Evolutionary conservation across 768 basidiomycete species (phyloP).

Genomic region (Suillus subalutaceus): DNA sequence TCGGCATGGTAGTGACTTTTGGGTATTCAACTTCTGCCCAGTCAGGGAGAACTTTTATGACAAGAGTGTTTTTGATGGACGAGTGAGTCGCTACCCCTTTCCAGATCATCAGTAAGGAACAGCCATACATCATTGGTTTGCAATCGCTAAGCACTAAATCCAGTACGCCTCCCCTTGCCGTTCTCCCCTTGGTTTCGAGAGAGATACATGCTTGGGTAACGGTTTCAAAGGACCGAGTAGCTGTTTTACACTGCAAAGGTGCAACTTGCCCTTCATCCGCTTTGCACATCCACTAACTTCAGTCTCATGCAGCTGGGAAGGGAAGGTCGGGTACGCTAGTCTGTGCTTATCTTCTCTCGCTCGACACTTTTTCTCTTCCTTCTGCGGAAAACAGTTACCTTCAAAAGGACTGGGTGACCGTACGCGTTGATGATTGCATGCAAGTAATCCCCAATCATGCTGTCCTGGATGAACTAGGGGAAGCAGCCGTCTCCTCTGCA

Average conservation of each 20-base stretch:
- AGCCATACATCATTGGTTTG: background rate
- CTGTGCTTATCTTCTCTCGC: conserved; percentile 76
- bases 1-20: conserved; percentile 75
- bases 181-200: conserved; percentile 70
- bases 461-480: conserved; percentile 19
- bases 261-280: conserved; percentile 12
- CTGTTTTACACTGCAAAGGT: conserved; percentile 90
- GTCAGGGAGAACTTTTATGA: conserved; percentile 80
- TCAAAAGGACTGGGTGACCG: conserved; percentile 50
- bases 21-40: conserved; percentile 91
- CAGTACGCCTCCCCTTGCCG: conserved; percentile 76
- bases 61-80: conserved; percentile 63
- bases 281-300: conserved; percentile 8
- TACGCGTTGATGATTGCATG: conserved; percentile 52
- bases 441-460: conserved; percentile 48
- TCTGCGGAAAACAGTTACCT: conserved; percentile 48
- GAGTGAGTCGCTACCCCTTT: conserved; percentile 85
- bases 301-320: conserved; percentile 59
- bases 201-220: conserved; percentile 78
- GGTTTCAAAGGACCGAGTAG: conserved; percentile 65
- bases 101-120: conserved; percentile 84
- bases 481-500: conserved; percentile 16
- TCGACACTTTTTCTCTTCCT: conserved; percentile 47
- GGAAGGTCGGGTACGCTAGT: conserved; percentile 87
- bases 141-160: conserved; percentile 6